phyloP scores from a whole-genome alignment of 164 flowering plant genomes.

The Echeveria elegans region DNA sequence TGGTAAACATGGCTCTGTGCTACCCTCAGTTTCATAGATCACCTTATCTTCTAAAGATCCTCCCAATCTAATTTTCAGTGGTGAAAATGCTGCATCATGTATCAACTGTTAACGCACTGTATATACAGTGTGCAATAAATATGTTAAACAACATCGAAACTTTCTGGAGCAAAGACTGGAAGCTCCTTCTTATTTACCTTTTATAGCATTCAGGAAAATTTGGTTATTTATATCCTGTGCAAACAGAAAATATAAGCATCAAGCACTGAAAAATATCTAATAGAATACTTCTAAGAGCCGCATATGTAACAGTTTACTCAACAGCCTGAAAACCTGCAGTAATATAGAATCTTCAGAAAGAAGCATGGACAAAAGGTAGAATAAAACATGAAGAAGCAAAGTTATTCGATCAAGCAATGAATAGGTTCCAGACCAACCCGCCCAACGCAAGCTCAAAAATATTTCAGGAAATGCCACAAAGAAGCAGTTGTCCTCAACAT shows the following conservation, averaged over 20 bases:
- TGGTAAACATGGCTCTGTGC: constrained; percentile 35
- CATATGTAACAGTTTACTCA: background rate
- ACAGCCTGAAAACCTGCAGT: background rate
- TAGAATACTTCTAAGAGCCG: too few species aligned
- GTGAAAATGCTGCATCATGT: constrained; percentile 58
- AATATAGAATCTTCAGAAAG: background rate
- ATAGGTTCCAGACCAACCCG: background rate
- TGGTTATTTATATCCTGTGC: constrained; percentile 66
- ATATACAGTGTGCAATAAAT: too few species aligned
- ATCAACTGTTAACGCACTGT: background rate
- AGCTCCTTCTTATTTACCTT: constrained; percentile 31
- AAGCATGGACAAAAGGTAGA: background rate
- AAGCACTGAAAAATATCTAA: background rate
- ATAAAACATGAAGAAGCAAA: background rate
- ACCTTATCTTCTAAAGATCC: constrained; percentile 84
- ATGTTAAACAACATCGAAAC: background rate
- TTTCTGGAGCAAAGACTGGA: background rate
- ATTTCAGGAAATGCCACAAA: background rate
- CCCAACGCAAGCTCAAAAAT: background rate
- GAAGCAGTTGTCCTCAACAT: background rate
- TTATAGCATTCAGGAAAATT: constrained; percentile 60
- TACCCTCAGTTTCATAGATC: constrained; percentile 38
- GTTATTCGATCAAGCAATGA: background rate
- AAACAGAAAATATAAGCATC: constrained; percentile 11
- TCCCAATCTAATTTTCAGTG: constrained; percentile 82